Evolutionary conservation across 768 basidiomycete genomes (phyloP), one percentile per base, ranked within the genome.

Genomic region (Agaricus subrufescens): DNA sequence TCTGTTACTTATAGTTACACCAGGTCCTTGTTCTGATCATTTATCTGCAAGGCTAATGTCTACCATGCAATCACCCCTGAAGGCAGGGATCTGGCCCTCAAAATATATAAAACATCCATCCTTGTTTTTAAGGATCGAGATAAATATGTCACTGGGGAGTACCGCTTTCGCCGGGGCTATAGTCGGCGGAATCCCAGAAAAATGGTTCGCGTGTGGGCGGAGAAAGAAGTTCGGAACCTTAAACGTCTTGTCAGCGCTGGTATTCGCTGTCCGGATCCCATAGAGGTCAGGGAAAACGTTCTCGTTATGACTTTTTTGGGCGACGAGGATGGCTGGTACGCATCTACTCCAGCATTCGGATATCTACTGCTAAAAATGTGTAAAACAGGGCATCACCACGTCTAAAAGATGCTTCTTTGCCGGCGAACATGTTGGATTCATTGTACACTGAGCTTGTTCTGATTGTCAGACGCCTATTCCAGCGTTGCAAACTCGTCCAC

Each of bases 81-180:
- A 34, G 67, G 69, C 30, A 63, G 64, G 1, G 91, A 96, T 65
- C 75, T 97, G 43, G 97, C 97, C 0, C 81, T 98, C 58, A 99
- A 99, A 70, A 94, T 99, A 58, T 99, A 95, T 78, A 97, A 98
- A 69, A 99, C 97, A 1, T 97, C 94, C 26, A 98, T 99, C 60
- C 84, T 99, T 8, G 79, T 94, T 8, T 99, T 99, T 79, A 96
- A 98, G 70, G 93, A 98, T 61, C 85, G 97, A n/a, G 92, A 95
- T 64, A 88, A 89, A 56, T 99, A 99, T 69, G 94, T 98, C 40
- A 86, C 89, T 0, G 97, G 97, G 50, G 96, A 98, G 69, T 86
- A 89, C 68, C 86, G 97, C n/a, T 98, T 98, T 75, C 80, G 92
- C 47, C 82, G 87, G 54, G 95, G 95, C 26, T 93, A 93, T 70